Conservation (phyloP, 108 stramenopile genomes). For the Schizochytrium sp. region DNA sequence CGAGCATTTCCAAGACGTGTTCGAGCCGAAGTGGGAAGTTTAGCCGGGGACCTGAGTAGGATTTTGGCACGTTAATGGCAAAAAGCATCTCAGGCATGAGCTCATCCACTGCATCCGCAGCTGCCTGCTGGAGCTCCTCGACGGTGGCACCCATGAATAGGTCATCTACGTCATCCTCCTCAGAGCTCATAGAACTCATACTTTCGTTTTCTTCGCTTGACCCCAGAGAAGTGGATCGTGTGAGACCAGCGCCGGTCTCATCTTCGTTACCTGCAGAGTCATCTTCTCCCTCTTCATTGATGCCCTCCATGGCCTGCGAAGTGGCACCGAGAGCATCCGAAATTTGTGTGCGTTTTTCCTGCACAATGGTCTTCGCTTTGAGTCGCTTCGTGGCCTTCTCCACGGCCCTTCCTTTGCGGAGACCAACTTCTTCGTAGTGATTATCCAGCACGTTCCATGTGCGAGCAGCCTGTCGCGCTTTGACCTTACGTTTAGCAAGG, state of each 20-base stretch:
- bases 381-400: constrained; percentile 59
- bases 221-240: too few species aligned
- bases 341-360: constrained; percentile 36
- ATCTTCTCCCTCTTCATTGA: not conserved
- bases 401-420: constrained; percentile 45
- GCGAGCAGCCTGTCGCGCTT: not conserved
- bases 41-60: constrained; percentile 66
- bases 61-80: constrained; percentile 62
- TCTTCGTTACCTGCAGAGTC: not conserved
- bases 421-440: constrained; percentile 60
- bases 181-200: not conserved
- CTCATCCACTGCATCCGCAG: constrained; percentile 61
- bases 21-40: constrained; percentile 69
- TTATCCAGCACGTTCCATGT: constrained; percentile 64
- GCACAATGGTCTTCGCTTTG: constrained; percentile 51
- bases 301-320: constrained; percentile 1
- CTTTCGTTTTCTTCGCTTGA: not conserved
- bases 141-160: constrained; percentile 66
- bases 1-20: constrained; percentile 69
- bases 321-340: not conserved
- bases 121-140: constrained; percentile 63
- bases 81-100: constrained; percentile 50
- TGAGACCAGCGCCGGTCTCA: too few species aligned
- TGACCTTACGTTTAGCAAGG: constrained; percentile 62
- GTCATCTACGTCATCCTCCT: constrained; percentile 13